Percentiles rank a stretch among this genome's conserved stretches.
Evolutionary conservation across 2,329 filamentous ascomycete genomes (phyloP).

Genomic region (Onygena corvina): DNA sequence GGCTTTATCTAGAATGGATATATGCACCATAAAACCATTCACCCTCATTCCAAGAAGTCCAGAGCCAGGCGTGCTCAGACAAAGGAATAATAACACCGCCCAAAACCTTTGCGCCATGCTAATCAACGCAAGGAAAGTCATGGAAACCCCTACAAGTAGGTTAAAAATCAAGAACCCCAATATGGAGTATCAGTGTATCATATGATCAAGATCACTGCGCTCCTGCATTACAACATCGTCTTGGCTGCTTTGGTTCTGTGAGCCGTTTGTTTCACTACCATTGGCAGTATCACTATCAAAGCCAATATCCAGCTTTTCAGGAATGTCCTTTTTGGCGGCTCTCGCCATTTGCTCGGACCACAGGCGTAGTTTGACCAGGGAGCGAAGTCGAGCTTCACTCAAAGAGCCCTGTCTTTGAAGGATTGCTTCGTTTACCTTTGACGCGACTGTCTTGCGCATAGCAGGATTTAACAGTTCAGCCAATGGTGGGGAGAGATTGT

Average conservation of each 20-base stretch:
- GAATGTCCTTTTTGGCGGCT: constrained; percentile 36
- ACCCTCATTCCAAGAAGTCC: too few relatives aligned
- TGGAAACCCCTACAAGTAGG: background rate
- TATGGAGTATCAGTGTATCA: constrained; percentile 23
- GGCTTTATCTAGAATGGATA: too few relatives aligned
- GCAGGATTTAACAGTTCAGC: constrained; percentile 65
- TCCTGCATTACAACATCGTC: constrained; percentile 34
- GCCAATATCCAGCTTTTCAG: constrained; percentile 35
- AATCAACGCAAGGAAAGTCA: constrained; percentile 13
- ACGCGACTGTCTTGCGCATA: constrained; percentile 71
- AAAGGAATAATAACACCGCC: background rate
- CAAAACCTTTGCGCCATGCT: constrained; percentile 19
- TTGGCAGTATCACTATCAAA: constrained; percentile 28
- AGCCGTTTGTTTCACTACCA: constrained; percentile 15
- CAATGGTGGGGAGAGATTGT: constrained; percentile 63
- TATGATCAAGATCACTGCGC: constrained; percentile 31
- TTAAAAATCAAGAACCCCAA: background rate
- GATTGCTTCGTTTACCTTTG: constrained; percentile 79
- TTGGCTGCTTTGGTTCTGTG: constrained; percentile 19
- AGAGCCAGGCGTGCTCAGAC: too few relatives aligned
- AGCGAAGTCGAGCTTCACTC: constrained; percentile 68
- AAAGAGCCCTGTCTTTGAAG: constrained; percentile 58
- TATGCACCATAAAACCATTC: too few relatives aligned
- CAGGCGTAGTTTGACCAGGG: constrained; percentile 66
- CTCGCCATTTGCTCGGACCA: constrained; percentile 62